phyloP scores from a whole-genome alignment of 345 rosid genomes.

The Camelina hispida region DNA sequence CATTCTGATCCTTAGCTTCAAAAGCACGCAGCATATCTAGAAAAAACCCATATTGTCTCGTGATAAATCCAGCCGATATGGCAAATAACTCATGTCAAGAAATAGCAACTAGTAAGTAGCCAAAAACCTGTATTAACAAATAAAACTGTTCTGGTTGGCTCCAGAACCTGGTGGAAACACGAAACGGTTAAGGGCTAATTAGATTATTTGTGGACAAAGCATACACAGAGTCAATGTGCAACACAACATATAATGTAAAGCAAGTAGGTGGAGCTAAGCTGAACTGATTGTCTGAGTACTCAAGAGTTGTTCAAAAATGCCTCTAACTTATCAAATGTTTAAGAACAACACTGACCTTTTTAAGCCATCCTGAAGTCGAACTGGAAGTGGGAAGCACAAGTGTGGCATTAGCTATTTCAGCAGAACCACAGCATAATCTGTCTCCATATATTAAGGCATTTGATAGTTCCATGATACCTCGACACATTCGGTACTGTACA shows the following conservation, averaged over 20 bases:
- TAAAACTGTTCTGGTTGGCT: constrained; percentile 69
- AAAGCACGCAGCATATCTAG: constrained; percentile 79
- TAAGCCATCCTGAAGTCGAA: constrained; percentile 65
- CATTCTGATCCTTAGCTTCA: constrained; percentile 71
- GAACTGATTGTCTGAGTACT: neutral
- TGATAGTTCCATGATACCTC: constrained; percentile 89
- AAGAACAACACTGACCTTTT: constrained; percentile 54
- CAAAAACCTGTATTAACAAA: constrained; percentile 83
- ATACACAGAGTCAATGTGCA: constrained; percentile 8
- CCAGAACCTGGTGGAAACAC: constrained; percentile 63
- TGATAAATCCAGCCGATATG: constrained; percentile 31
- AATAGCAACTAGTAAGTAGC: constrained; percentile 17
- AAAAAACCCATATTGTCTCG: constrained; percentile 20
- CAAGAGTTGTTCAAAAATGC: constrained; percentile 15
- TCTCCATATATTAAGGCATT: constrained; percentile 95
- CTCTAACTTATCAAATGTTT: constrained; percentile 14
- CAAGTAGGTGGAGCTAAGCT: constrained; percentile 6
- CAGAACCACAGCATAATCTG: constrained; percentile 83
- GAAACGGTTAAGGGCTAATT: constrained; percentile 15
- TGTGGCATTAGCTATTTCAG: constrained; percentile 77
- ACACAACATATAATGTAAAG: constrained; percentile 22
- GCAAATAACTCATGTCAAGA: constrained; percentile 24
- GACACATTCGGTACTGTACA: constrained; percentile 94
- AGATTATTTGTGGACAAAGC: constrained; percentile 4
- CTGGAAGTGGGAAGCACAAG: constrained; percentile 57